Percentiles rank a stretch among this genome's conserved stretches.
Evolutionary conservation across 805 yeast species (phyloP).

Genomic region (Yarrowia hollandica): DNA sequence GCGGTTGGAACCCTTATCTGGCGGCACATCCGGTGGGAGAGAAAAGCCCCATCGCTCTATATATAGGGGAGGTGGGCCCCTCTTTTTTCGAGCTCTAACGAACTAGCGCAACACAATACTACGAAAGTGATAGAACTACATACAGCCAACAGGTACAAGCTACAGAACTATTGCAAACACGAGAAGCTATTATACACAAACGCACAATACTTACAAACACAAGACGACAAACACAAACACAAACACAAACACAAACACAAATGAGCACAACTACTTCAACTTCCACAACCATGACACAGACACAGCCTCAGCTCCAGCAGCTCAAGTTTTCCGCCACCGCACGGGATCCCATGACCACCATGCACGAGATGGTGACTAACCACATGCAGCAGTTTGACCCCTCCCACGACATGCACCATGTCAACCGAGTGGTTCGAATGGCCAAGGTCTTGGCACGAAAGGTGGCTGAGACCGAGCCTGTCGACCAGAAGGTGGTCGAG

Average conservation of each 20-base stretch:
- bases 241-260: slow-evolving; percentile 17
- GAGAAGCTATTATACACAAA: too few species aligned
- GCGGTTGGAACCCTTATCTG: slow-evolving; percentile 17
- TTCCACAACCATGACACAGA: slow-evolving; percentile 22
- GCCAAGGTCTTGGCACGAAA: slow-evolving; percentile 37
- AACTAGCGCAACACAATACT: slow-evolving; percentile 19
- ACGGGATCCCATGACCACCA: slow-evolving; percentile 1
- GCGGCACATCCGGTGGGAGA: slow-evolving; percentile 25
- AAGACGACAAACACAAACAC: background rate
- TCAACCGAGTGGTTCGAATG: slow-evolving; percentile 38
- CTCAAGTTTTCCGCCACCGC: slow-evolving; percentile 19
- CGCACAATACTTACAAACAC: background rate
- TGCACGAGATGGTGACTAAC: slow-evolving; percentile 24
- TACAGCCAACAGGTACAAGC: background rate
- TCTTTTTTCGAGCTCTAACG: background rate
- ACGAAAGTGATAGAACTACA: slow-evolving; percentile 2
- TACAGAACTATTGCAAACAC: background rate
- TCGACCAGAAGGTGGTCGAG: slow-evolving; percentile 38
- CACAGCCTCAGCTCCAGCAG: slow-evolving; percentile 20
- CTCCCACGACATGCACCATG: slow-evolving; percentile 41
- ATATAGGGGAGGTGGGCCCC: background rate
- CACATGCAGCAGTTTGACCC: slow-evolving; percentile 39
- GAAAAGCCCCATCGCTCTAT: background rate
- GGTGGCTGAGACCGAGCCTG: slow-evolving; percentile 24
- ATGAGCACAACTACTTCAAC: slow-evolving; percentile 27